Base-by-base conservation (phyloP, 169 alveolate species). In the Plasmodium falciparum region DNA sequence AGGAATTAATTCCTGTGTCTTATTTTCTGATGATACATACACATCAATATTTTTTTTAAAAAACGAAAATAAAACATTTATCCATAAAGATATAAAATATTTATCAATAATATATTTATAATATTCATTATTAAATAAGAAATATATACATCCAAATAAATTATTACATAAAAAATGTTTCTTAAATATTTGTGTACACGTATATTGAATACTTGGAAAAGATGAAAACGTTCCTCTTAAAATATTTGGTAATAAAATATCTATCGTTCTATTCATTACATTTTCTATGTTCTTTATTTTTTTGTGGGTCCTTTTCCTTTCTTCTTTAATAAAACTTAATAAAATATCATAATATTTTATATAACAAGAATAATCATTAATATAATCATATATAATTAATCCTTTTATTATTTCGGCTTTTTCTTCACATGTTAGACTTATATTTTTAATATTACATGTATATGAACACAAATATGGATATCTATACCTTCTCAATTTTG, bases 181-280 rank as follows among this genome's bases (percentile, higher is more conserved):
- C 43, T 83, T 78, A 83, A 83, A 83, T 20, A 83, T 52, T n/a
- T 83, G 66, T 26, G 13, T 69, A 17, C 91, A 83, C 6, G 85
- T 39, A 49, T 69, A 29, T 58, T 73, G 29, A 56, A 83, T 50
- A 11, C 58, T 67, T 47, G 91, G 91, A 58, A 83, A 52, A 54
- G 29, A 69, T 15, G 91, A 83, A 83, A 83, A 83, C 13, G 83
- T 83, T 22, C 91, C 91, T 50, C 91, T 83, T 69, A 83, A 69
- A 67, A 83, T 83, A 17, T 83, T 83, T 56, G 91, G 91, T 61
- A 83, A 72, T 54, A 83, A 39, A 45, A 20, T 45, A 17, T 20
- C 0, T 54, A 69, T 69, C 12, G 59, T 15, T 11, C 11, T 83
- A 45, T 67, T 63, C 39, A 56, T 83, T 66, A 69, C 45, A 39